Conservation (phyloP, 768 basidiomycete species). For the Clavaria fumosa region DNA sequence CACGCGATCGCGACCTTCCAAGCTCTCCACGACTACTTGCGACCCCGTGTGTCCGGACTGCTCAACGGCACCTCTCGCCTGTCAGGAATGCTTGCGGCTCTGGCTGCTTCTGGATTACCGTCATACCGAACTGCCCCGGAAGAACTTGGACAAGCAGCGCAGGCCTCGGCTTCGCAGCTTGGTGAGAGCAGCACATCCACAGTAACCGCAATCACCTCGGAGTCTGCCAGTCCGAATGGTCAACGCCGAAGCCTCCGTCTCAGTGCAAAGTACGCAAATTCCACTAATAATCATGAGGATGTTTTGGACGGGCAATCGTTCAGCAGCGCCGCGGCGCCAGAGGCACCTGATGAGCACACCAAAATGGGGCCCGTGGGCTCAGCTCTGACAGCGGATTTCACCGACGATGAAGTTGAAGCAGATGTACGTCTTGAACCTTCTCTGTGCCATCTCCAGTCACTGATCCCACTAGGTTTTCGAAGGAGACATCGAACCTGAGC, state of each 20-base stretch:
- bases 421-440: slow-evolving; percentile 25
- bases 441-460: not conserved
- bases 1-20: slow-evolving; percentile 98
- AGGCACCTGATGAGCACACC: no score
- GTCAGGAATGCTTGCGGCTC: slow-evolving; percentile 82
- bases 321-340: no score
- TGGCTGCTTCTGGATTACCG: slow-evolving; percentile 59
- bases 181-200: slow-evolving; percentile 18
- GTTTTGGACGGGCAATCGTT: no score
- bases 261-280: slow-evolving; percentile 45
- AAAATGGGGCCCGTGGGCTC: no score
- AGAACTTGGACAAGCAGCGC: slow-evolving; percentile 18
- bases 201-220: slow-evolving; percentile 13
- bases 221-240: slow-evolving; percentile 27
- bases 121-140: slow-evolving; percentile 27
- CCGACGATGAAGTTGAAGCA: slow-evolving; percentile 78
- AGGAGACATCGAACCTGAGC: slow-evolving; percentile 69
- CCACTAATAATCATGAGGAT: no score
- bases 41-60: slow-evolving; percentile 72
- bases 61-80: slow-evolving; percentile 49
- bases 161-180: slow-evolving; percentile 19
- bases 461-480: slow-evolving; percentile 42
- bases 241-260: slow-evolving; percentile 76
- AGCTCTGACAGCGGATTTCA: slow-evolving; percentile 58
- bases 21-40: slow-evolving; percentile 89